phyloP scores from a whole-genome alignment of 768 basidiomycete species.

The Sarcomyxa edulis region DNA sequence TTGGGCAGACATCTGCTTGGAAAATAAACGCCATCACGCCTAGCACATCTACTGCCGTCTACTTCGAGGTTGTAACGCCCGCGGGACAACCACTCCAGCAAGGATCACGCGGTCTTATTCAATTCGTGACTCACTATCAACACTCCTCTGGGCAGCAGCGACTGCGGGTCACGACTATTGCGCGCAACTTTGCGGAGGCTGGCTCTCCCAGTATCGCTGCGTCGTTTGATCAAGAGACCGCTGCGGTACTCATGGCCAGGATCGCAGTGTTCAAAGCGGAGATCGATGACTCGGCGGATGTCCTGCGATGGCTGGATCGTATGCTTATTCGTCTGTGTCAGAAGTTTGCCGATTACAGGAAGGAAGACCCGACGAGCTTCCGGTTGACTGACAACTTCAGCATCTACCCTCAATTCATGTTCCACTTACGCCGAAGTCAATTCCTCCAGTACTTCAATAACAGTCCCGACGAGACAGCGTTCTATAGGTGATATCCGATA shows the following conservation, averaged over 20 bases:
- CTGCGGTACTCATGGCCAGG: constrained; percentile 96
- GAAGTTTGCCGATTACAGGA: constrained; percentile 98
- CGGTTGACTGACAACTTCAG: constrained; percentile 92
- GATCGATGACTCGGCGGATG: constrained; percentile 96
- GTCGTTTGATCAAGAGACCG: constrained; percentile 96
- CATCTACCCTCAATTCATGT: constrained; percentile 99
- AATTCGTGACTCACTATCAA: constrained; percentile 98
- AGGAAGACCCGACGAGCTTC: constrained; percentile 95
- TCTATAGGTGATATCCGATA: constrained; percentile 69
- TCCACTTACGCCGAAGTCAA: constrained; percentile 94
- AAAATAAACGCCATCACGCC: constrained; percentile 90
- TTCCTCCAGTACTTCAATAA: constrained; percentile 99
- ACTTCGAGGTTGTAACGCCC: constrained; percentile 98
- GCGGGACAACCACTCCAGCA: constrained; percentile 89
- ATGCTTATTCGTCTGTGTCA: constrained; percentile 99
- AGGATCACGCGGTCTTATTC: constrained; percentile 90
- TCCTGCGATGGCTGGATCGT: constrained; percentile 93
- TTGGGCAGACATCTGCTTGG: constrained; percentile 98
- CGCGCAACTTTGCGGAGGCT: constrained; percentile 95
- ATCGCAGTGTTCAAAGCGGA: constrained; percentile 99
- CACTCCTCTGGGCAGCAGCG: constrained; percentile 94
- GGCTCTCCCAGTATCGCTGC: constrained; percentile 91
- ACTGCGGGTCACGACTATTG: constrained; percentile 95
- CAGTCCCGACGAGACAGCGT: constrained; percentile 98
- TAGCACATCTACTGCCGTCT: constrained; percentile 83